Conservation (phyloP, 176 grass and related monocot species). For the Raddia distichophylla region DNA sequence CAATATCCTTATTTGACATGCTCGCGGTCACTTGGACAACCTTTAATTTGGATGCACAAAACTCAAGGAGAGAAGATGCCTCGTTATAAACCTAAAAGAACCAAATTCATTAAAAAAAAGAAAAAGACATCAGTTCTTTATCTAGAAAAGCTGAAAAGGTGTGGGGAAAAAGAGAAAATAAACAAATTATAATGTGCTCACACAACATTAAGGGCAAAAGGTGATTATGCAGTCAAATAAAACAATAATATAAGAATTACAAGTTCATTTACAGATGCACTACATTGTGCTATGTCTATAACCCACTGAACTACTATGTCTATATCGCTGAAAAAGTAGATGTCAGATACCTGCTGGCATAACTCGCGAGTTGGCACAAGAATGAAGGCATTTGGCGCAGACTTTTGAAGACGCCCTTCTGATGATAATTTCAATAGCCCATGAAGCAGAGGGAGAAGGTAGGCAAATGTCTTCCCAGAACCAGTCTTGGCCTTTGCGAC, state of each 20-base stretch:
- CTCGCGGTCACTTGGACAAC: constrained; percentile 74
- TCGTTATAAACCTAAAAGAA: constrained; percentile 70
- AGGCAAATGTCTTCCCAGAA: constrained; percentile 91
- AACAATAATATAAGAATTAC: neutral
- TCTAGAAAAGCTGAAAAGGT: constrained; percentile 3
- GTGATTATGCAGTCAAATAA: neutral
- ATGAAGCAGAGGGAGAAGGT: constrained; percentile 86
- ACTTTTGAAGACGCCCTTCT: constrained; percentile 60
- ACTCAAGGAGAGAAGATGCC: constrained; percentile 76
- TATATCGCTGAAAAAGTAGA: neutral
- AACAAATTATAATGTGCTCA: neutral
- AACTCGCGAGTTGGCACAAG: constrained; percentile 87
- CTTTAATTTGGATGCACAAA: constrained; percentile 82
- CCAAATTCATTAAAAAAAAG: constrained; percentile 23
- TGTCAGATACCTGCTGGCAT: constrained; percentile 73
- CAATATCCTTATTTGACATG: constrained; percentile 80
- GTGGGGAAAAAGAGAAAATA: neutral
- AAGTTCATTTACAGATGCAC: neutral
- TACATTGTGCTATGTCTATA: neutral
- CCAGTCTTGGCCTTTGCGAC: constrained; percentile 88
- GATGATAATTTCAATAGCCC: constrained; percentile 72
- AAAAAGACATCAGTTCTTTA: neutral
- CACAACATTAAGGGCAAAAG: neutral
- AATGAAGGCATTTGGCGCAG: constrained; percentile 73
- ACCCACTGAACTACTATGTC: neutral